These are phyloP conservation scores for Aspergillus affinis DNA, from an alignment of 495 filamentous ascomycete genomes.

Conservation along the genomic window DNA sequence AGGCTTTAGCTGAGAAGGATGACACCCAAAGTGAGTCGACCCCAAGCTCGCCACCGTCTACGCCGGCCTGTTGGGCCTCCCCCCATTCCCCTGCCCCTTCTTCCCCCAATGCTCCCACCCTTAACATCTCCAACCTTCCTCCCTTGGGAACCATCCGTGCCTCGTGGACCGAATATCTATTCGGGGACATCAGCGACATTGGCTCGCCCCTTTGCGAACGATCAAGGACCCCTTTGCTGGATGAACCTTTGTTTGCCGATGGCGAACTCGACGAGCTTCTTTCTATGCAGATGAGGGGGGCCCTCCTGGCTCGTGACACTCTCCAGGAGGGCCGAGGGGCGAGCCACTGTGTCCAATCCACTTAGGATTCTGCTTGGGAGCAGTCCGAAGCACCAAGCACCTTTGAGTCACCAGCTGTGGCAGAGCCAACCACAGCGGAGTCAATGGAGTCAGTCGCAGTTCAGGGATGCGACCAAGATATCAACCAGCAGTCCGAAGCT, in stretches of 20 bases:
- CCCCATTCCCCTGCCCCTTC: too few species aligned
- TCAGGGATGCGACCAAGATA: neutral
- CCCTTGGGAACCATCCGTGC: neutral
- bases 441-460: slow-evolving; percentile 7
- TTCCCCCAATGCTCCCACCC: too few species aligned
- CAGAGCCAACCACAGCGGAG: slow-evolving; percentile 16
- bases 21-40: neutral
- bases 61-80: too few species aligned
- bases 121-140: neutral
- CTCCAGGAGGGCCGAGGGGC: neutral
- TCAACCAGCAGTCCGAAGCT: slow-evolving; percentile 3
- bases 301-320: neutral
- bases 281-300: slow-evolving; percentile 4
- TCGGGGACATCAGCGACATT: slow-evolving; percentile 9
- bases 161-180: neutral
- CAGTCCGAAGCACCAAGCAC: slow-evolving; percentile 5
- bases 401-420: slow-evolving; percentile 8
- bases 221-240: slow-evolving; percentile 10
- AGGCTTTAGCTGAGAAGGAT: neutral
- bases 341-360: neutral
- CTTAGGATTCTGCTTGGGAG: neutral
- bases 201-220: slow-evolving; percentile 14
- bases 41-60: too few species aligned
- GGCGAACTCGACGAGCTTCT: neutral
- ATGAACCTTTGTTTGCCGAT: neutral